Percentiles rank a stretch among this genome's conserved stretches.
phyloP scores from a whole-genome alignment of 1,139 yeast species.

The Yamadazyma oceani region DNA sequence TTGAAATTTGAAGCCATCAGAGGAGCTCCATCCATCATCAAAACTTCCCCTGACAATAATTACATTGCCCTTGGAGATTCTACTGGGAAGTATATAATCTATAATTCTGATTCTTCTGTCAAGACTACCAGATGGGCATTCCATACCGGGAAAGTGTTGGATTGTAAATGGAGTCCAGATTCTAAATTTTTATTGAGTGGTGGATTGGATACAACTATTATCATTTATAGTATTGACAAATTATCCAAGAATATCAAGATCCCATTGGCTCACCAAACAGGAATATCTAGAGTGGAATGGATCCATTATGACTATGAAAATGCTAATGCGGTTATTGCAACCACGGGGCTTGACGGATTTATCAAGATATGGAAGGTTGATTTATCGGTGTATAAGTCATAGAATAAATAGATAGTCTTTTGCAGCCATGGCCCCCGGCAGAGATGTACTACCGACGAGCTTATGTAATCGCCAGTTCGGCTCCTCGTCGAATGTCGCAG shows the following conservation, averaged over 20 bases:
- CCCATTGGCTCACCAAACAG: slow-evolving; percentile 85
- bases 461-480: too few species aligned
- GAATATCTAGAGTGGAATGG: slow-evolving; percentile 80
- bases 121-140: slow-evolving; percentile 94
- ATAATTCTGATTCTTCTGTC: slow-evolving; percentile 54
- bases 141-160: slow-evolving; percentile 80
- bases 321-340: slow-evolving; percentile 37
- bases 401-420: too few species aligned
- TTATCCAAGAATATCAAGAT: slow-evolving; percentile 77
- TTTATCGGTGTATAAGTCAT: slow-evolving; percentile 9
- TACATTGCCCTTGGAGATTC: slow-evolving; percentile 83
- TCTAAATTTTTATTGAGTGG: slow-evolving; percentile 75
- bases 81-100: slow-evolving; percentile 78
- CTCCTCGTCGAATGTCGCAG: too few species aligned
- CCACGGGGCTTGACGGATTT: slow-evolving; percentile 81
- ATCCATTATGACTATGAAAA: slow-evolving; percentile 28
- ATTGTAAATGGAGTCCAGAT: slow-evolving; percentile 76
- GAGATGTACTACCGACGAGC: too few species aligned
- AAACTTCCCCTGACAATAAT: slow-evolving; percentile 70
- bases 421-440: too few species aligned
- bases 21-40: slow-evolving; percentile 59
- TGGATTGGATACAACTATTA: slow-evolving; percentile 80
- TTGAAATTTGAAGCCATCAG: slow-evolving; percentile 34
- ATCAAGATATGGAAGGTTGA: slow-evolving; percentile 69
- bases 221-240: slow-evolving; percentile 72